These are phyloP conservation scores for Marsdenia floribunda DNA, from an alignment of 257 asterid species.

Conservation along the genomic window DNA sequence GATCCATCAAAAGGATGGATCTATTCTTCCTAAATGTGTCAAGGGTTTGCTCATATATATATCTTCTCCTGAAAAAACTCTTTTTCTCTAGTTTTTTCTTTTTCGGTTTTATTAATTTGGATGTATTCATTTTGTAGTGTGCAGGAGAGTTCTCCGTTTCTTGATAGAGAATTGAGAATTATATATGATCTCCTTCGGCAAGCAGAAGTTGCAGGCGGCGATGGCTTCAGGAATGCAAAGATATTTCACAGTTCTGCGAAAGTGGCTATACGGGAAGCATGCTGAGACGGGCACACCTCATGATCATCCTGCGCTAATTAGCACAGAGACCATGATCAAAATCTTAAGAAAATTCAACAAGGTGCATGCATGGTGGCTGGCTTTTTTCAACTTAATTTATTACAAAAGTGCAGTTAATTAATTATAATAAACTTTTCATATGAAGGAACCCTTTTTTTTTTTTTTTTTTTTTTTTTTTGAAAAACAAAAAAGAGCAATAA, in stretches of 20 bases:
- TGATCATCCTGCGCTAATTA: neutral
- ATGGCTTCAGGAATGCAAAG: slow-evolving; percentile 6
- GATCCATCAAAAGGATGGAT: neutral
- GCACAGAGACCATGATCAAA: neutral
- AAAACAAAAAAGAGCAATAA: neutral
- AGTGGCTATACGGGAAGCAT: neutral
- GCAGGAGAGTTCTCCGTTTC: neutral
- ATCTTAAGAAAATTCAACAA: slow-evolving; percentile 13
- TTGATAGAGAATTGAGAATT: neutral
- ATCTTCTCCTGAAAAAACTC: too few relatives aligned
- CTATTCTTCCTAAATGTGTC: neutral
- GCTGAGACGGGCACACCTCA: neutral
- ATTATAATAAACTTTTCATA: too few relatives aligned
- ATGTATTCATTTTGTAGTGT: neutral
- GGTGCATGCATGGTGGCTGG: neutral
- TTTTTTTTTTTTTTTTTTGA: neutral
- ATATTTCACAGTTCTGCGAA: neutral
- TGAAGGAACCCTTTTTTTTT: too few relatives aligned
- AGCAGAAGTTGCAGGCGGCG: neutral
- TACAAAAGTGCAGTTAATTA: too few relatives aligned
- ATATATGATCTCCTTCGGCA: neutral
- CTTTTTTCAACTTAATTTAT: too few relatives aligned
- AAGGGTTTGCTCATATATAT: neutral
- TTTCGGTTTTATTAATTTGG: neutral
- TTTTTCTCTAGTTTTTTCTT: neutral